These are phyloP conservation scores for Trichoderma virens DNA, from an alignment of 495 filamentous ascomycete species.

Conservation along the genomic window DNA sequence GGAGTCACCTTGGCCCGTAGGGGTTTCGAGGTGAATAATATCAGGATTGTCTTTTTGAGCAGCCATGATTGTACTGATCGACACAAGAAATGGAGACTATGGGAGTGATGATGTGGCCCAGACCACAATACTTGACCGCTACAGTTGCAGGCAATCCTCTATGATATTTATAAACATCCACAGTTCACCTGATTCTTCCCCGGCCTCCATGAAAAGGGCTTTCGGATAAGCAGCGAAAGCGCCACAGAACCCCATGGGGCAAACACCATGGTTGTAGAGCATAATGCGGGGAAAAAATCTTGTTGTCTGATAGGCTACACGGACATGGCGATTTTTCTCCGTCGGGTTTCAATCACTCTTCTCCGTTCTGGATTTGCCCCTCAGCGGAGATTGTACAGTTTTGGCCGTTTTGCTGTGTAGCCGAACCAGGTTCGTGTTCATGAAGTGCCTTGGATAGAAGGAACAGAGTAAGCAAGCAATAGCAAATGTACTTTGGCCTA, in stretches of 20 bases:
- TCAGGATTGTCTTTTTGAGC: slow-evolving; percentile 23
- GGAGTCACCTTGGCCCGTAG: slow-evolving; percentile 6
- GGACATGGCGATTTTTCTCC: background rate
- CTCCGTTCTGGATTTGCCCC: background rate
- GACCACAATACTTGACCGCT: background rate
- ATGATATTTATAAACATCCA: background rate
- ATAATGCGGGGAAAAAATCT: slow-evolving; percentile 1
- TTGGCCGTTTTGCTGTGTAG: too few species aligned
- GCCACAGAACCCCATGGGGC: background rate
- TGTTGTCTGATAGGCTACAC: background rate
- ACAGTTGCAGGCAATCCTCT: background rate
- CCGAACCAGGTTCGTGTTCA: too few species aligned
- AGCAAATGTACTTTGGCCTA: too few species aligned
- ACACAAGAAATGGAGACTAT: background rate
- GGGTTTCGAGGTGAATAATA: slow-evolving; percentile 14
- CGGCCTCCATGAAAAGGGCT: background rate
- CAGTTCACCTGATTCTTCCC: background rate
- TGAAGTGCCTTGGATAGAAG: too few species aligned
- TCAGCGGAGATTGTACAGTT: background rate
- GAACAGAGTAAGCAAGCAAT: too few species aligned
- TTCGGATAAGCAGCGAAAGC: background rate
- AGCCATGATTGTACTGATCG: background rate
- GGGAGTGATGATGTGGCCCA: background rate
- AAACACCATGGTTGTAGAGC: background rate
- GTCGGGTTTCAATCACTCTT: background rate